Conservation (phyloP, 768 basidiomycete species). For the Pleurotus cornucopiae region DNA sequence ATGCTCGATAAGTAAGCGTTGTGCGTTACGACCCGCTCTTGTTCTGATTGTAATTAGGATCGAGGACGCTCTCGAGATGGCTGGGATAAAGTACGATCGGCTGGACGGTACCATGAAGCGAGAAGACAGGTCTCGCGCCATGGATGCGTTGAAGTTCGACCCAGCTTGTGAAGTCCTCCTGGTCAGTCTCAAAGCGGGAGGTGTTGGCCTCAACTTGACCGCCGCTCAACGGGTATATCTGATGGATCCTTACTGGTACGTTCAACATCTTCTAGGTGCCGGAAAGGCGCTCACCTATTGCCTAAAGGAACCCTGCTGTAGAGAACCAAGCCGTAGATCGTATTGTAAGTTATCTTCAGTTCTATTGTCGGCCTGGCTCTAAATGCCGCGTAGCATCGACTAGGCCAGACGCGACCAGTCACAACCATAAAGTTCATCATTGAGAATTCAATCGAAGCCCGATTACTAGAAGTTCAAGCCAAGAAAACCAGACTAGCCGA, state of each 20-base stretch:
- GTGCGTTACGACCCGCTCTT: constrained; percentile 1
- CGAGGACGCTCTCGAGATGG: constrained; percentile 82
- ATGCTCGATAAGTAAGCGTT: constrained; percentile 82
- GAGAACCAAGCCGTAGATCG: constrained; percentile 98
- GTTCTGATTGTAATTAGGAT: constrained; percentile 43
- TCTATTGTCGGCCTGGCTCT: constrained; percentile 4
- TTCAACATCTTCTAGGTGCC: neutral
- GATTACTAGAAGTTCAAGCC: constrained; percentile 87
- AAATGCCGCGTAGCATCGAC: constrained; percentile 65
- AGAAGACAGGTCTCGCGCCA: constrained; percentile 85
- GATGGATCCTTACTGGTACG: constrained; percentile 95
- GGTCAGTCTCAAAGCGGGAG: constrained; percentile 95
- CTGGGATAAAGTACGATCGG: constrained; percentile 84
- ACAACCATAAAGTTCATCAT: constrained; percentile 92
- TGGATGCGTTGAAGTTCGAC: constrained; percentile 90
- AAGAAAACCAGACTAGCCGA: constrained; percentile 95
- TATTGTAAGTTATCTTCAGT: constrained; percentile 50
- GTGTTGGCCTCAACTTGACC: constrained; percentile 94
- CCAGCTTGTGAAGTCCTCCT: constrained; percentile 90
- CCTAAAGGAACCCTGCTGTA: constrained; percentile 85
- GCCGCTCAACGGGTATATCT: constrained; percentile 91
- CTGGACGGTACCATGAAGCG: constrained; percentile 98
- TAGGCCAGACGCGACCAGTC: constrained; percentile 92
- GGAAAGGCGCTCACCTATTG: no score
- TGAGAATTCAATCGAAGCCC: constrained; percentile 89